phyloP scores from a whole-genome alignment of 2,329 filamentous ascomycete genomes.

The Botrytis tulipae region DNA sequence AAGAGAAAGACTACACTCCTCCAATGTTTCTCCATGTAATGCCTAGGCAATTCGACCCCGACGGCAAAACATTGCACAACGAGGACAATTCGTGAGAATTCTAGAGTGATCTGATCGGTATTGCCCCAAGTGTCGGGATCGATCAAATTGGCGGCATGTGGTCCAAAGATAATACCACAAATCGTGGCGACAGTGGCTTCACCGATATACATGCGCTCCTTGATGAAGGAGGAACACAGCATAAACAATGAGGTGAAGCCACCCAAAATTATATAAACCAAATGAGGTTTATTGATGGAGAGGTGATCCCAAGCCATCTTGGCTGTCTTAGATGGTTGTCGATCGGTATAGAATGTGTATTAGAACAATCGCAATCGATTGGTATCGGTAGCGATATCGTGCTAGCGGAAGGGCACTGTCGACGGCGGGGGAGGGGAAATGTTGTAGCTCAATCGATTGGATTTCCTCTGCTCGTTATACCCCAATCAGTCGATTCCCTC shows the following conservation, averaged over 20 bases:
- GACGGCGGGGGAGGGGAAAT: neutral
- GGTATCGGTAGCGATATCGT: conserved; percentile 8
- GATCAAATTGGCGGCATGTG: conserved; percentile 78
- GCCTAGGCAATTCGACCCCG: conserved; percentile 84
- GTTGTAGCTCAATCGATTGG: conserved; percentile 23
- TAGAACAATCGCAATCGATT: conserved; percentile 13
- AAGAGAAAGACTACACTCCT: conserved; percentile 84
- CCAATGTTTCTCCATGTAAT: conserved; percentile 99
- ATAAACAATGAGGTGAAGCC: conserved; percentile 98
- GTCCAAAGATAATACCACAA: conserved; percentile 85
- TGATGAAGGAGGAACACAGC: conserved; percentile 96
- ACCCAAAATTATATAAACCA: conserved; percentile 98
- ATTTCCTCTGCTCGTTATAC: conserved; percentile 26
- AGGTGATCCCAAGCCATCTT: conserved; percentile 77
- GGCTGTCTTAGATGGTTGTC: conserved; percentile 9
- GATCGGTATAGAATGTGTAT: conserved; percentile 4
- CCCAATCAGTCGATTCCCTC: conserved; percentile 40
- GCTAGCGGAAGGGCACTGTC: neutral
- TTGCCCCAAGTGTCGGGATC: conserved; percentile 76
- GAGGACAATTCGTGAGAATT: conserved; percentile 84
- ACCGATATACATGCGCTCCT: conserved; percentile 97
- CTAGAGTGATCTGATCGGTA: conserved; percentile 80
- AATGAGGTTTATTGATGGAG: conserved; percentile 86
- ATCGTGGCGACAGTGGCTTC: conserved; percentile 93
- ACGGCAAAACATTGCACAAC: conserved; percentile 93